Evolutionary conservation across 192 early-diverging fungal species (phyloP), one percentile per base, ranked within the genome.

Genomic region (Jimgerdemannia lactiflua): DNA sequence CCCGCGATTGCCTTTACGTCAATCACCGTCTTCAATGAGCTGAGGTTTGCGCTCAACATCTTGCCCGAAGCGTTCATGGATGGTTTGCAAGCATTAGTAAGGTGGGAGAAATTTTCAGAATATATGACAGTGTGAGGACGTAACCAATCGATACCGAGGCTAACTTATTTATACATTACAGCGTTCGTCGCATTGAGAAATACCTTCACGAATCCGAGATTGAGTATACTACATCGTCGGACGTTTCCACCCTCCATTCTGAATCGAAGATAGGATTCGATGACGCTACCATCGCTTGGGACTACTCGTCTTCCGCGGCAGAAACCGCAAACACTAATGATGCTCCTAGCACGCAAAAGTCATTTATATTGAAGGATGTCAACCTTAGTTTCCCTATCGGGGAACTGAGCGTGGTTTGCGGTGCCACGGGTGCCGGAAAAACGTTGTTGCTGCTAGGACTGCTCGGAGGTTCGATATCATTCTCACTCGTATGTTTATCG

Each of bases 341-440:
- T n/a, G n/a, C 43, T 39, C 18, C 71, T 4, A 71, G 69, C 59
- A 68, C 44, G 4, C 39, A 44, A 17, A 74, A 82, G 39, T 79
- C 77, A 3, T 90, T 90, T 70, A 77, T 78, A 18, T 72, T 90
- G 41, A 87, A 79, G 42, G 74, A 85, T 44, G 42, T 87, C 2
- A 80, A 78, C 20, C 67, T 86, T 42, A 74, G 80, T 8, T 87
- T 90, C 64, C 88, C 88, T 41, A 41, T 76, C 18, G 73, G 77
- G 39, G 75, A 90, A 72, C 69, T 90, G 4, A 83, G 81, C 39
- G 63, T 90, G 39, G 70, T 90, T 29, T 88, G 86, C 41, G 97
- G 97, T 18, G 73, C 92, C 4, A 97, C 96, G 4, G 96, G 94
- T 4, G 86, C 91, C 4, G 98, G 98, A 44, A 99, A 99, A 78